These are phyloP conservation scores for Sporothrix humicola DNA, from an alignment of 2,329 filamentous ascomycete genomes.

Conservation along the genomic window DNA sequence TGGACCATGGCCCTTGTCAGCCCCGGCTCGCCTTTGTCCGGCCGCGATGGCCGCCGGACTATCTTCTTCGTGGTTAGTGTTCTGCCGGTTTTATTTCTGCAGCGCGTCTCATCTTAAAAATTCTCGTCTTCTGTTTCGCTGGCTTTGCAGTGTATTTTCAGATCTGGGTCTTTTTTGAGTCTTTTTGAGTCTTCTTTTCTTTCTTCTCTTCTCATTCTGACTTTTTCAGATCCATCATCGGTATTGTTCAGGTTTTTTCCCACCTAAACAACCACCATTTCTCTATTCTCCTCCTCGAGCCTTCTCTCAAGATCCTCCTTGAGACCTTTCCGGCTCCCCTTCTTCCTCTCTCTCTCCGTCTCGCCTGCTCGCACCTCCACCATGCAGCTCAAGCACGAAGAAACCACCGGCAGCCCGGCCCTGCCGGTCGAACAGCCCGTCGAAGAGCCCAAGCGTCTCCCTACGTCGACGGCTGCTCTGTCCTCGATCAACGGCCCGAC, in stretches of 20 bases:
- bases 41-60: slow-evolving; percentile 31
- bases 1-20: slow-evolving; percentile 23
- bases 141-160: neutral
- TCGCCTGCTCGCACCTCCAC: slow-evolving; percentile 12
- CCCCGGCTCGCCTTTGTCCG: slow-evolving; percentile 26
- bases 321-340: neutral
- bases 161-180: slow-evolving; percentile 12
- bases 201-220: slow-evolving; percentile 1
- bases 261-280: neutral
- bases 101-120: slow-evolving; percentile 25
- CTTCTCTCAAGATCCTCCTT: neutral
- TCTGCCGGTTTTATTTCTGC: slow-evolving; percentile 25
- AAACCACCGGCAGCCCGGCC: slow-evolving; percentile 38
- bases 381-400: slow-evolving; percentile 40
- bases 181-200: slow-evolving; percentile 11
- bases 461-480: slow-evolving; percentile 56
- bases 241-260: neutral
- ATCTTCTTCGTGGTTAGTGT: slow-evolving; percentile 19
- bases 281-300: neutral
- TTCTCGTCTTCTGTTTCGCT: slow-evolving; percentile 27
- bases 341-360: neutral
- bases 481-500: slow-evolving; percentile 79
- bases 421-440: slow-evolving; percentile 26
- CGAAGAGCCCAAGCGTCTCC: slow-evolving; percentile 49
- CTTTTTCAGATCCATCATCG: neutral